A percentile compares a stretch with the other conserved stretches of the same genome.
Conservation (phyloP, 176 grass and related monocot species). For the Eremochloa ophiuroides region DNA sequence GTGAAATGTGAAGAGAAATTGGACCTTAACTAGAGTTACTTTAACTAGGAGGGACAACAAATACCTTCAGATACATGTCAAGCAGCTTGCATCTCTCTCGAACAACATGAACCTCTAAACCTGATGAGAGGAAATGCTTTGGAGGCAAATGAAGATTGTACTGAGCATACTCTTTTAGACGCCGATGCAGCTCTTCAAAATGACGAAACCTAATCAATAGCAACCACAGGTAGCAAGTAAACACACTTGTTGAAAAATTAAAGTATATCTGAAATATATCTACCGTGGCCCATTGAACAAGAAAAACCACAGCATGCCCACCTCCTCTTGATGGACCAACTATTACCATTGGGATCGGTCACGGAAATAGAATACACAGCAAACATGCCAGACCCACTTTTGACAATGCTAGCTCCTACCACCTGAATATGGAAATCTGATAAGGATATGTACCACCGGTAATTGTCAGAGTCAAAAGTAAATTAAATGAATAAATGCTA, state of each 20-base stretch:
- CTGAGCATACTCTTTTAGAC: constrained; percentile 91
- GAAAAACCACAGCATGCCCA: constrained; percentile 31
- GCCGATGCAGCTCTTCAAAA: constrained; percentile 97
- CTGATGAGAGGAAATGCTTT: constrained; percentile 97
- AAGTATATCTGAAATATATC: not conserved
- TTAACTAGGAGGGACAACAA: constrained; percentile 32
- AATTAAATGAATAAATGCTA: constrained; percentile 24
- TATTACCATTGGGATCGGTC: constrained; percentile 77
- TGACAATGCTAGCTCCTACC: constrained; percentile 88
- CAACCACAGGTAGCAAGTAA: not conserved
- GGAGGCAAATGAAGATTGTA: constrained; percentile 93
- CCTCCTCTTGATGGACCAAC: constrained; percentile 99
- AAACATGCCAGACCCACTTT: constrained; percentile 98
- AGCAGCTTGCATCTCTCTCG: constrained; percentile 96
- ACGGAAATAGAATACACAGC: constrained; percentile 95
- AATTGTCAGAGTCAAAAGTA: constrained; percentile 15
- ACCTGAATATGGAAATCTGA: constrained; percentile 55
- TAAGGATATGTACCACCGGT: constrained; percentile 20
- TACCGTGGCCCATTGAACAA: not conserved
- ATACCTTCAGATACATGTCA: constrained; percentile 92
- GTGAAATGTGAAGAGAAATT: not conserved
- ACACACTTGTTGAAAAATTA: not conserved
- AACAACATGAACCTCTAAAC: constrained; percentile 88
- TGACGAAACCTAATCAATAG: constrained; percentile 77
- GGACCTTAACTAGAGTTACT: constrained; percentile 10